Evolutionary conservation across 2,329 filamentous ascomycete species (phyloP).

Genomic region (Fusarium nematophilum): DNA sequence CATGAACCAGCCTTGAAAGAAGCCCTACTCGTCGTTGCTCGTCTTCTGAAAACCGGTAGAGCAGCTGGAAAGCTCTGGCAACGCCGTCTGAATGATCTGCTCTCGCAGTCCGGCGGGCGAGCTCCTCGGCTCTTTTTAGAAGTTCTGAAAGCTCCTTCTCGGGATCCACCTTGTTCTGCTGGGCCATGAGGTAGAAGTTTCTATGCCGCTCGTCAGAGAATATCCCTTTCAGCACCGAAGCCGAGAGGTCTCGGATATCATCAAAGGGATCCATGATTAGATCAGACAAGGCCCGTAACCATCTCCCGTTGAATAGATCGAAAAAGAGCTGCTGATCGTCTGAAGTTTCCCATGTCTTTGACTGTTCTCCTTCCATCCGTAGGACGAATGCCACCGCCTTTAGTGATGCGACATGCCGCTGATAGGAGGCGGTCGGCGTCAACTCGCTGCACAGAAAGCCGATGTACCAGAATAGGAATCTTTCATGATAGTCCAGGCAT

Average conservation of each 20-base stretch:
- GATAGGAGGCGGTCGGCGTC: slow-evolving; percentile 85
- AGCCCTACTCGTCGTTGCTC: slow-evolving; percentile 60
- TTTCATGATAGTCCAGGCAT: slow-evolving; percentile 62
- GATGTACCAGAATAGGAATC: slow-evolving; percentile 81
- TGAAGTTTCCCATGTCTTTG: slow-evolving; percentile 52
- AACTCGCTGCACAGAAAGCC: slow-evolving; percentile 79
- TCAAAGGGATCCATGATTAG: slow-evolving; percentile 92
- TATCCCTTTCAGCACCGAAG: slow-evolving; percentile 61
- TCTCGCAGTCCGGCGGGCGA: slow-evolving; percentile 78
- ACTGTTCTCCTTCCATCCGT: slow-evolving; percentile 72
- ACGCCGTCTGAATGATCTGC: slow-evolving; percentile 95
- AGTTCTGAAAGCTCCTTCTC: slow-evolving; percentile 57
- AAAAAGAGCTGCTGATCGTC: slow-evolving; percentile 56
- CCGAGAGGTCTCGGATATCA: slow-evolving; percentile 77
- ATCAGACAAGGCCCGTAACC: slow-evolving; percentile 77
- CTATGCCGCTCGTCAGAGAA: slow-evolving; percentile 55
- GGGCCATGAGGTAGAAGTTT: slow-evolving; percentile 36
- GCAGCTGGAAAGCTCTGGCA: slow-evolving; percentile 78
- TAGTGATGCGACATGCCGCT: slow-evolving; percentile 85
- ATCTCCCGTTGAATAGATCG: slow-evolving; percentile 58
- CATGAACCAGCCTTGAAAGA: slow-evolving; percentile 66
- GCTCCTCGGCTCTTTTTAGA: slow-evolving; percentile 63
- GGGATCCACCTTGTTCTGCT: slow-evolving; percentile 23
- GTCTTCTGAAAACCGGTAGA: slow-evolving; percentile 67
- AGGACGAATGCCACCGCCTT: slow-evolving; percentile 77